Conservation (phyloP, 1,284 basidiomycete species). For the Bondarzewia mesenterica region DNA sequence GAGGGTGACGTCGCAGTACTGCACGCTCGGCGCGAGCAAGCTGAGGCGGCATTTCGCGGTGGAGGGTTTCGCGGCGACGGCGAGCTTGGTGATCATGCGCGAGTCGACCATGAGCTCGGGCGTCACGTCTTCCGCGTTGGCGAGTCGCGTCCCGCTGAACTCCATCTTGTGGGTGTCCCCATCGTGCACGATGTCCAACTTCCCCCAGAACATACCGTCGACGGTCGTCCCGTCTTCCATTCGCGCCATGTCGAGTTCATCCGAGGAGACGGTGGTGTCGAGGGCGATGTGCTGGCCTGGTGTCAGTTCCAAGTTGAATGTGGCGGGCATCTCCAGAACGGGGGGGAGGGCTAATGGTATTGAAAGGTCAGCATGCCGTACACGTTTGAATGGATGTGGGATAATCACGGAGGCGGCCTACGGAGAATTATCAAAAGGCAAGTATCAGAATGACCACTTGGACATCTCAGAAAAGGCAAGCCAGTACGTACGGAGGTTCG, state of each 20-base stretch:
- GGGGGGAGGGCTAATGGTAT: slow-evolving; percentile 58
- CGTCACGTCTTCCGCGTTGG: slow-evolving; percentile 44
- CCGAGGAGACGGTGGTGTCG: slow-evolving; percentile 65
- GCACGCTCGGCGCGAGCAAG: slow-evolving; percentile 57
- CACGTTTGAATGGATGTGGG: slow-evolving; percentile 1
- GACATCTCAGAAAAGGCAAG: neutral
- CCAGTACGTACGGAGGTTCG: slow-evolving; percentile 62
- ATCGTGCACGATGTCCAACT: slow-evolving; percentile 69
- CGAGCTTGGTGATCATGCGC: slow-evolving; percentile 63
- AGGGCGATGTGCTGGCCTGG: slow-evolving; percentile 70
- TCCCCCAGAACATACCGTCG: slow-evolving; percentile 78
- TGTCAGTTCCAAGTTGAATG: slow-evolving; percentile 67
- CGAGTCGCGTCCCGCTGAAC: slow-evolving; percentile 66
- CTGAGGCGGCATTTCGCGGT: slow-evolving; percentile 68
- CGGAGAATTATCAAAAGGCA: slow-evolving; percentile 2
- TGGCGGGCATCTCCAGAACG: slow-evolving; percentile 77
- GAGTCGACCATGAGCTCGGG: slow-evolving; percentile 68
- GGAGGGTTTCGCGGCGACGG: slow-evolving; percentile 59
- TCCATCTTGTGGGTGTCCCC: slow-evolving; percentile 72
- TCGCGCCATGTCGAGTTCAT: slow-evolving; percentile 76
- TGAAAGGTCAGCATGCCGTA: neutral
- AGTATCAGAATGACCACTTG: neutral
- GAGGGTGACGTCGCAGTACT: slow-evolving; percentile 71
- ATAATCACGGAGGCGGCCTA: slow-evolving; percentile 65
- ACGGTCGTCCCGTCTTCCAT: slow-evolving; percentile 81